phyloP scores from a whole-genome alignment of 1,284 basidiomycete genomes.

The Coniophora puteana region DNA sequence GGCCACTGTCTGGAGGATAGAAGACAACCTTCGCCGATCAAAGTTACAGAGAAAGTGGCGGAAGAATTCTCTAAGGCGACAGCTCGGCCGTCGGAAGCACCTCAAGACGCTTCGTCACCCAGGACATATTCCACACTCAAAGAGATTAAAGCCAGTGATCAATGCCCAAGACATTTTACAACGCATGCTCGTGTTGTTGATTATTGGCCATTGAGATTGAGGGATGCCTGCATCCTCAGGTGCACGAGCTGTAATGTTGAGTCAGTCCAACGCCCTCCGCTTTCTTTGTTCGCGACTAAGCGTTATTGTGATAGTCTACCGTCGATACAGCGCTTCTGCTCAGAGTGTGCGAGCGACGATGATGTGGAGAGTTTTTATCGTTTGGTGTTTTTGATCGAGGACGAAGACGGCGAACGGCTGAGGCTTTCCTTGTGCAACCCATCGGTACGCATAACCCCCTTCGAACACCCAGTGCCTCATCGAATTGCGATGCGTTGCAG shows the following conservation, averaged over 20 bases:
- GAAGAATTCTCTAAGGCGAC: slow-evolving; percentile 3
- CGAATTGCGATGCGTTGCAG: slow-evolving; percentile 24
- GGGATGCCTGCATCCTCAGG: slow-evolving; percentile 41
- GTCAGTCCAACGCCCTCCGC: slow-evolving; percentile 32
- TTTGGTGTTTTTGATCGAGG: slow-evolving; percentile 47
- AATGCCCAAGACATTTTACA: slow-evolving; percentile 37
- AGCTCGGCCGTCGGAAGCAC: slow-evolving; percentile 2
- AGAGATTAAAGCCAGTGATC: slow-evolving; percentile 31
- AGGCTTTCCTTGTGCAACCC: slow-evolving; percentile 42
- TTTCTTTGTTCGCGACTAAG: not conserved
- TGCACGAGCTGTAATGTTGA: slow-evolving; percentile 50
- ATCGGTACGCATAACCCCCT: slow-evolving; percentile 30
- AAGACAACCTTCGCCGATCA: too few species aligned
- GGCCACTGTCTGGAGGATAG: too few species aligned
- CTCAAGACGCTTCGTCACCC: not conserved
- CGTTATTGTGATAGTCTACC: slow-evolving; percentile 35
- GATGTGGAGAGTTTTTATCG: slow-evolving; percentile 47
- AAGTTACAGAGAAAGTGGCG: slow-evolving; percentile 18
- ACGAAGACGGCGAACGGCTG: slow-evolving; percentile 39
- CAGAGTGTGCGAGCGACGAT: slow-evolving; percentile 47
- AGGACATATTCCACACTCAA: slow-evolving; percentile 29
- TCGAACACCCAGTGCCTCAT: slow-evolving; percentile 1
- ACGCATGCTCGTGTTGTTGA: slow-evolving; percentile 50
- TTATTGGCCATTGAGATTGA: slow-evolving; percentile 49
- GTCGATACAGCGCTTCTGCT: slow-evolving; percentile 28